Evolutionary conservation across 2,329 filamentous ascomycete genomes (phyloP).

Genomic region (Curvularia eragrostidis): DNA sequence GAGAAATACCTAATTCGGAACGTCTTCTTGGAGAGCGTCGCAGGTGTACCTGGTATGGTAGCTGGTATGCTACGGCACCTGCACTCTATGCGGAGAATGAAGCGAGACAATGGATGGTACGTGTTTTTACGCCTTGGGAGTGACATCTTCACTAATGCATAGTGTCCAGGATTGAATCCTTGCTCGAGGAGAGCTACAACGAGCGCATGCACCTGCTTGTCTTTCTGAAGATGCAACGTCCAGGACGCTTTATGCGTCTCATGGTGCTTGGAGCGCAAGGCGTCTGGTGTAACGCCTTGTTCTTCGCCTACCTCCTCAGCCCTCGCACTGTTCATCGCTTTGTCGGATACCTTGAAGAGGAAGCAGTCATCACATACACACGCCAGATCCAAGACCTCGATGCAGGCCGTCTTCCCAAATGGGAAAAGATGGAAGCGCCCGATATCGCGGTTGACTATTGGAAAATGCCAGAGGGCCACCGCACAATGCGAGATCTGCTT

Average conservation of each 20-base stretch:
- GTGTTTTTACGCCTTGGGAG: conserved; percentile 3
- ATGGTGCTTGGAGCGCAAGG: conserved; percentile 70
- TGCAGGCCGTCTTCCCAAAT: conserved; percentile 79
- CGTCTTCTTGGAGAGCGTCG: conserved; percentile 92
- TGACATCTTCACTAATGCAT: conserved; percentile 13
- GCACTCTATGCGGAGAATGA: conserved; percentile 80
- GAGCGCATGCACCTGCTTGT: conserved; percentile 92
- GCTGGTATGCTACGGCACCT: conserved; percentile 93
- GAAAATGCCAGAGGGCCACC: conserved; percentile 85
- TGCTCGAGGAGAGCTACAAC: conserved; percentile 90
- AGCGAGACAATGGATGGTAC: conserved; percentile 88
- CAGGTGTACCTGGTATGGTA: conserved; percentile 96
- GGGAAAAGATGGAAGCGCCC: conserved; percentile 79
- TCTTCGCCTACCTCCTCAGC: conserved; percentile 84
- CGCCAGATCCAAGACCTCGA: conserved; percentile 88
- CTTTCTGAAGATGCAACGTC: conserved; percentile 89
- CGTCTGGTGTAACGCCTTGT: conserved; percentile 95
- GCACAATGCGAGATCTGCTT: conserved; percentile 84
- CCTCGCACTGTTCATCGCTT: conserved; percentile 92
- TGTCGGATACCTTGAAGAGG: conserved; percentile 95
- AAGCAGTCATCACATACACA: conserved; percentile 95
- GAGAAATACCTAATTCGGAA: conserved; percentile 89
- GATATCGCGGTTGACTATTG: conserved; percentile 92
- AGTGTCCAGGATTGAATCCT: conserved; percentile 78
- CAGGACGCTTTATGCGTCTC: conserved; percentile 86